Conservation (phyloP, 2,329 filamentous ascomycete species). For the Alternaria angustiovoidea region DNA sequence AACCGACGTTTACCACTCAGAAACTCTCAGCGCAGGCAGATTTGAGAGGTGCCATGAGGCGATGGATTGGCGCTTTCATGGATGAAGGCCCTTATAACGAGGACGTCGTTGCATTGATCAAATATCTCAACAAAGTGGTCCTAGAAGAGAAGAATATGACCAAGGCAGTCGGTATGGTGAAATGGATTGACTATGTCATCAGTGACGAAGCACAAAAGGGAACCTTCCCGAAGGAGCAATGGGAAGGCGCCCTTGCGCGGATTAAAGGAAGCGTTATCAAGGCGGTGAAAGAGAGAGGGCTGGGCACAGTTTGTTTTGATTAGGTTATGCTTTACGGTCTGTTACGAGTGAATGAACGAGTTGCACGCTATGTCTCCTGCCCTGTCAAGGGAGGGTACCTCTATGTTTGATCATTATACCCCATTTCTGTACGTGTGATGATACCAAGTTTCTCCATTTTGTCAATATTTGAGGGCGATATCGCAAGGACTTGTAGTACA, state of each 20-base stretch:
- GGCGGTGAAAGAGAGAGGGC: slow-evolving; percentile 3
- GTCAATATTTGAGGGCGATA: neutral
- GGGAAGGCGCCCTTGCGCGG: neutral
- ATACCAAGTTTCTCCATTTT: neutral
- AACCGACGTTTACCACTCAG: slow-evolving; percentile 69
- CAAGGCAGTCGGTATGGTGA: slow-evolving; percentile 74
- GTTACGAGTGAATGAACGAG: slow-evolving; percentile 1
- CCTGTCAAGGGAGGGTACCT: neutral
- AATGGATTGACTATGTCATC: slow-evolving; percentile 65
- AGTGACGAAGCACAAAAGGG: slow-evolving; percentile 20
- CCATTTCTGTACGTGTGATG: neutral
- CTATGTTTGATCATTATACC: neutral
- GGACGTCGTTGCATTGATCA: slow-evolving; percentile 77
- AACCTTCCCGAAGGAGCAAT: neutral
- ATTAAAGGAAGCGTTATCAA: slow-evolving; percentile 10
- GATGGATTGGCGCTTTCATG: slow-evolving; percentile 78
- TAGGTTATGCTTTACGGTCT: slow-evolving; percentile 5
- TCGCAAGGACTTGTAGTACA: neutral
- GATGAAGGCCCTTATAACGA: slow-evolving; percentile 78
- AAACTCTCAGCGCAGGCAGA: slow-evolving; percentile 66
- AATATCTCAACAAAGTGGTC: slow-evolving; percentile 77
- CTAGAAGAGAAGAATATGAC: slow-evolving; percentile 77
- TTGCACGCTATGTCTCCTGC: neutral
- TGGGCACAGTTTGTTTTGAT: slow-evolving; percentile 17
- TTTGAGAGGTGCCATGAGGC: slow-evolving; percentile 75